phyloP scores from a whole-genome alignment of 2,329 filamentous ascomycete genomes.

The Diplocarpon mali region DNA sequence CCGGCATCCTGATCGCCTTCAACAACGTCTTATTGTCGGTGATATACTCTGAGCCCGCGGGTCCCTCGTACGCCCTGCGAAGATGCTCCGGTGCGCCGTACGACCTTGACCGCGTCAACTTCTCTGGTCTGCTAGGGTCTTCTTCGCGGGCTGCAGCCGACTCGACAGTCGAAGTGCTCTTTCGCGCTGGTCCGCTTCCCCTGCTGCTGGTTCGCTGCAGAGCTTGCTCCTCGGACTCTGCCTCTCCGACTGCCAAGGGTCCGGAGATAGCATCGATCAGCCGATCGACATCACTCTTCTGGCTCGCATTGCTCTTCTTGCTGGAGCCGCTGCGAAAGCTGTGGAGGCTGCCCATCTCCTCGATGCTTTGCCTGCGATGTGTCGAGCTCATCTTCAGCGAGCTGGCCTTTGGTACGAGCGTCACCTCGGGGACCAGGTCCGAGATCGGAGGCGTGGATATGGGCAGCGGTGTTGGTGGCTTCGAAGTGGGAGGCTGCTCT shows the following conservation, averaged over 20 bases:
- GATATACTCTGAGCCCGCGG: constrained; percentile 31
- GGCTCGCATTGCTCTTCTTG: constrained; percentile 31
- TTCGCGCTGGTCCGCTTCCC: constrained; percentile 13
- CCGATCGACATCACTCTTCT: constrained; percentile 53
- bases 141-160: background rate
- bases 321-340: constrained; percentile 23
- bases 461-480: background rate
- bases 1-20: constrained; percentile 35
- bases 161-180: constrained; percentile 13
- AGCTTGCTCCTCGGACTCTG: constrained; percentile 22
- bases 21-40: constrained; percentile 32
- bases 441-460: constrained; percentile 15
- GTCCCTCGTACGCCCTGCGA: constrained; percentile 22
- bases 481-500: background rate
- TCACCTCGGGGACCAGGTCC: constrained; percentile 40
- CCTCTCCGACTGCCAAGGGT: constrained; percentile 36
- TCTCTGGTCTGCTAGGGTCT: constrained; percentile 3
- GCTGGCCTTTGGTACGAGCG: constrained; percentile 43
- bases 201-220: constrained; percentile 16
- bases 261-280: constrained; percentile 63
- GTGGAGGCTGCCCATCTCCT: constrained; percentile 19
- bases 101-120: constrained; percentile 15
- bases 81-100: constrained; percentile 16
- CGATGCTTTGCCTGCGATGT: constrained; percentile 14
- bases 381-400: constrained; percentile 11